These are phyloP conservation scores for Cenchrus fungigraminus DNA, from an alignment of 176 grass and related monocot genomes.

Conservation along the genomic window DNA sequence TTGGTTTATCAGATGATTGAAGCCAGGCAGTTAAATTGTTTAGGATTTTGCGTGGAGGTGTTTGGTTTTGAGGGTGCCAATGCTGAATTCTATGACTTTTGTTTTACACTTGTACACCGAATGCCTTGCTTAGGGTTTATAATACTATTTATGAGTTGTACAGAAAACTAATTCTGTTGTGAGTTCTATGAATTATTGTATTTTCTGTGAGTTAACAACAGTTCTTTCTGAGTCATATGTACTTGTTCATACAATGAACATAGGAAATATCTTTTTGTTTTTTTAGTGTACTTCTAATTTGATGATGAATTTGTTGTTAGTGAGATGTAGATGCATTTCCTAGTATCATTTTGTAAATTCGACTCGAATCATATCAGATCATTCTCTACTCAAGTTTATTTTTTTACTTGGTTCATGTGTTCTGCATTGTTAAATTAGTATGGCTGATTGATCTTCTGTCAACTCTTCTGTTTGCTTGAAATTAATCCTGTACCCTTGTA, in stretches of 20 bases:
- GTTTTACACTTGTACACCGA: not conserved
- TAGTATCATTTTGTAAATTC: not conserved
- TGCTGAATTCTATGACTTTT: not conserved
- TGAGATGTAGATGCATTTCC: not conserved
- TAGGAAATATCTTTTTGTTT: not conserved
- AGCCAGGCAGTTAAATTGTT: not conserved
- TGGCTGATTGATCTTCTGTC: not conserved
- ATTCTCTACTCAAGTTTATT: not conserved
- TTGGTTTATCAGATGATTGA: constrained; percentile 15
- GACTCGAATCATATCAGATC: not conserved
- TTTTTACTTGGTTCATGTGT: not conserved
- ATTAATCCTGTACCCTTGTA: not conserved
- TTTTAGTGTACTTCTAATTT: not conserved
- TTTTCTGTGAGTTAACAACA: not conserved
- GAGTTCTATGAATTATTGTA: not conserved
- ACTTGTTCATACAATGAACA: not conserved
- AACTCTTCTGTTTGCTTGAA: not conserved
- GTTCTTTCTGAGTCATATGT: not conserved
- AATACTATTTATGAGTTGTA: not conserved
- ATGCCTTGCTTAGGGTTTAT: constrained; percentile 16
- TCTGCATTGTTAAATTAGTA: not conserved
- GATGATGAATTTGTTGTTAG: not conserved
- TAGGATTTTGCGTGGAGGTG: not conserved
- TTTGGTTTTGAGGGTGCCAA: not conserved
- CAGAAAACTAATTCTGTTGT: not conserved